These are phyloP conservation scores for Clavaria fumosa DNA, from an alignment of 768 basidiomycete species.

Conservation along the genomic window DNA sequence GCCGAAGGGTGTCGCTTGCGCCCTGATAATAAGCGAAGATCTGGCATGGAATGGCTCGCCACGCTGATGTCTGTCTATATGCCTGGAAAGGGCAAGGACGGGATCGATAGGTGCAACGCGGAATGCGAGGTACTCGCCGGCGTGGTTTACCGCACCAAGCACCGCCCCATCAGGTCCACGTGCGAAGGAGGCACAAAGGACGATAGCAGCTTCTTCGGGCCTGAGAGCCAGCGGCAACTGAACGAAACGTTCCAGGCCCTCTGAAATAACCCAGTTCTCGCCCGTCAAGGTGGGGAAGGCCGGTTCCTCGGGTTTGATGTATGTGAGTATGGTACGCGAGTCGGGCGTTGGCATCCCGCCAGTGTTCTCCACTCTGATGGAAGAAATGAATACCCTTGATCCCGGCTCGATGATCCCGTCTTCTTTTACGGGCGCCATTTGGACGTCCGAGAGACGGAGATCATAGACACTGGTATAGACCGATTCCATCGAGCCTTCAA, in stretches of 20 bases:
- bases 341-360: constrained; percentile 5
- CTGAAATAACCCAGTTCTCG: constrained; percentile 3
- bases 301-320: constrained; percentile 1
- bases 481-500: background rate
- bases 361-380: constrained; percentile 2
- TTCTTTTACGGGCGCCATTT: constrained; percentile 3
- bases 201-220: background rate
- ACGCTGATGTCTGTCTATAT: constrained; percentile 2
- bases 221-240: constrained; percentile 1
- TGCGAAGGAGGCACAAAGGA: background rate
- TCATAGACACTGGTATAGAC: background rate
- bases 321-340: constrained; percentile 2
- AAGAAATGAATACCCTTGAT: background rate
- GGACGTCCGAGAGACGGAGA: constrained; percentile 1
- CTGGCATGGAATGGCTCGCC: constrained; percentile 1
- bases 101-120: constrained; percentile 3
- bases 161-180: background rate
- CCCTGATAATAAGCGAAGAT: constrained; percentile 1
- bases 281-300: background rate
- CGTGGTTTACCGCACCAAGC: background rate
- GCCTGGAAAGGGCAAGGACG: background rate
- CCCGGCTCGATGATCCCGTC: constrained; percentile 4
- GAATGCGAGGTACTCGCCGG: constrained; percentile 1
- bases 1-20: constrained; percentile 3
- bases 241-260: constrained; percentile 3